These are phyloP conservation scores for Niebla homalea DNA, from an alignment of 495 filamentous ascomycete species.

Conservation along the genomic window DNA sequence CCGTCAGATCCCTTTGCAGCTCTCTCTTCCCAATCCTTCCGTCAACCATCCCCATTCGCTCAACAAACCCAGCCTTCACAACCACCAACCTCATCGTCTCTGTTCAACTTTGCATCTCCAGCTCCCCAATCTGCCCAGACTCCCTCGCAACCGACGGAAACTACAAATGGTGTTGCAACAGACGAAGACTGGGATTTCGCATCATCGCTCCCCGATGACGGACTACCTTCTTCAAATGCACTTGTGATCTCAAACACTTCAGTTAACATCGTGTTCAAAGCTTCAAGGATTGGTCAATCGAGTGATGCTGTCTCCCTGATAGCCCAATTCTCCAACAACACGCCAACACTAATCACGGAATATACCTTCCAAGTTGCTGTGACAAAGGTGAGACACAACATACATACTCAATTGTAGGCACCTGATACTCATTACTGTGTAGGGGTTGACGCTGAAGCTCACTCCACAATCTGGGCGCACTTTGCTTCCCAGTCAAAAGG, in stretches of 20 bases:
- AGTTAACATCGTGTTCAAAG: constrained; percentile 39
- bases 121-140: constrained; percentile 14
- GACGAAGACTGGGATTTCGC: constrained; percentile 90
- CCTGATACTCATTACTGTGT: not conserved
- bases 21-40: constrained; percentile 44
- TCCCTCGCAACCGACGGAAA: constrained; percentile 6
- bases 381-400: constrained; percentile 54
- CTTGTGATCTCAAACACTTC: constrained; percentile 46
- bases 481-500: constrained; percentile 56
- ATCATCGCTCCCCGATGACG: constrained; percentile 66
- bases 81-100: constrained; percentile 24
- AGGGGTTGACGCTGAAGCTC: constrained; percentile 71
- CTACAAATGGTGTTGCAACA: constrained; percentile 23
- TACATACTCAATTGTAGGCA: not conserved
- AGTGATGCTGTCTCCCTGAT: constrained; percentile 37
- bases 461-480: constrained; percentile 70
- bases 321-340: constrained; percentile 66
- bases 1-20: constrained; percentile 55
- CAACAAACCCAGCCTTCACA: constrained; percentile 11
- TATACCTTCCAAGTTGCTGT: constrained; percentile 87
- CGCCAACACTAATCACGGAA: constrained; percentile 54
- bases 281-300: constrained; percentile 30
- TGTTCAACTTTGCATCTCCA: constrained; percentile 29
- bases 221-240: constrained; percentile 41
- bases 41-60: constrained; percentile 27